Evolutionary conservation across 495 filamentous ascomycete species (phyloP).

Genomic region (Penicillium silybi): DNA sequence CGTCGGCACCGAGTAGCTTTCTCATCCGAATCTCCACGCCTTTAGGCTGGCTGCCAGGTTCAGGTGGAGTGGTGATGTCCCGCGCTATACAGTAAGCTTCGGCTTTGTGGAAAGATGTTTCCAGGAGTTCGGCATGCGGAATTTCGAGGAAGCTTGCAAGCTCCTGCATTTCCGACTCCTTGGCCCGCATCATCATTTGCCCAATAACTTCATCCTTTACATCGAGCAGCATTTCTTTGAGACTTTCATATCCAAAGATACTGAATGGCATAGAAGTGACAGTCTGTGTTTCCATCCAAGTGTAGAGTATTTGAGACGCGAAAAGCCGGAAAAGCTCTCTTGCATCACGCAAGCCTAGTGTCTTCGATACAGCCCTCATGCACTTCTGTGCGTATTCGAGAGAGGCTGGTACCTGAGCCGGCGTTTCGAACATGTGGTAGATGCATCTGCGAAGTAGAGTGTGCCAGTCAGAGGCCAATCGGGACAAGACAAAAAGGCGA

Average conservation of each 20-base stretch:
- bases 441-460: conserved; percentile 78
- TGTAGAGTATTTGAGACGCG: conserved; percentile 86
- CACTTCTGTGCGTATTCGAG: conserved; percentile 67
- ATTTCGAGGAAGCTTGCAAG: conserved; percentile 55
- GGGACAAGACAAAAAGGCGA: conserved; percentile 68
- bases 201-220: conserved; percentile 77
- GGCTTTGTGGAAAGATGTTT: conserved; percentile 70
- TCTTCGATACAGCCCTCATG: conserved; percentile 58
- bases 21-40: conserved; percentile 67
- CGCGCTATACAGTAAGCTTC: conserved; percentile 80
- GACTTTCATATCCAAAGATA: conserved; percentile 71
- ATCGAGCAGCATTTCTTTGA: conserved; percentile 65
- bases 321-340: conserved; percentile 80
- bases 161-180: conserved; percentile 56
- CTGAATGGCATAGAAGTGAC: conserved; percentile 69
- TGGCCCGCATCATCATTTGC: conserved; percentile 79
- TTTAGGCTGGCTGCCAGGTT: conserved; percentile 46
- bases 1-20: conserved; percentile 62
- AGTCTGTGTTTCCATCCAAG: conserved; percentile 69
- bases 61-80: conserved; percentile 62
- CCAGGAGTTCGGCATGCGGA: conserved; percentile 54
- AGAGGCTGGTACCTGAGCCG: conserved; percentile 61
- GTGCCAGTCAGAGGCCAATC: conserved; percentile 73
- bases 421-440: conserved; percentile 89
- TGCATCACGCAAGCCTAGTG: conserved; percentile 58